phyloP scores from a whole-genome alignment of 2,329 filamentous ascomycete species.

The Claviceps purpurea region DNA sequence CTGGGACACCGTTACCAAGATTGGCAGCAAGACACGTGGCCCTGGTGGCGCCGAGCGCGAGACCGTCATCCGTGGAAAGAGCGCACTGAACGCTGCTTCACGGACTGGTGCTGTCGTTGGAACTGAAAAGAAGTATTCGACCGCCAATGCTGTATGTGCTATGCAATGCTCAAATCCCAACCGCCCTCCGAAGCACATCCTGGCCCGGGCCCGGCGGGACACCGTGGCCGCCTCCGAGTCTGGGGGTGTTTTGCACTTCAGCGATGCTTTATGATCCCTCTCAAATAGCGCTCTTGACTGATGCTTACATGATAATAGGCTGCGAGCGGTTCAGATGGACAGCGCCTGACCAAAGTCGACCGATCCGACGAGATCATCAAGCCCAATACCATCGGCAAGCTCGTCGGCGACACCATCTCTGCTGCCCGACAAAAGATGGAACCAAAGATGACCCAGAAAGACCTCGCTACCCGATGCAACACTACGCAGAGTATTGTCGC shows the following conservation, averaged over 20 bases:
- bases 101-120: conserved; percentile 61
- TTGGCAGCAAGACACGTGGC: conserved; percentile 70
- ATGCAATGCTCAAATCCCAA: not conserved
- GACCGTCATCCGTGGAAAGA: conserved; percentile 76
- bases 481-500: conserved; percentile 67
- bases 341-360: conserved; percentile 96
- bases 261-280: not conserved
- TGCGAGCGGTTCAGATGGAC: conserved; percentile 49
- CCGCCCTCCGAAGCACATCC: not conserved
- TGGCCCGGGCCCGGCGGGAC: not conserved
- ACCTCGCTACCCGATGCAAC: conserved; percentile 77
- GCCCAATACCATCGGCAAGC: conserved; percentile 75
- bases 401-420: conserved; percentile 72
- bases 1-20: conserved; percentile 85
- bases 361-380: conserved; percentile 95
- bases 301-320: conserved; percentile 11
- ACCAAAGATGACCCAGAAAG: conserved; percentile 94
- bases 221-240: not conserved
- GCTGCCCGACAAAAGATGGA: conserved; percentile 66
- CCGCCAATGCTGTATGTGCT: conserved; percentile 49
- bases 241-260: not conserved
- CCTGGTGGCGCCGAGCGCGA: conserved; percentile 57
- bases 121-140: conserved; percentile 83
- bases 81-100: conserved; percentile 77
- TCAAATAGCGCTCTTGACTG: conserved; percentile 3